Evolutionary conservation across 306 rosid genomes (phyloP).

Genomic region (Prunus davidiana): DNA sequence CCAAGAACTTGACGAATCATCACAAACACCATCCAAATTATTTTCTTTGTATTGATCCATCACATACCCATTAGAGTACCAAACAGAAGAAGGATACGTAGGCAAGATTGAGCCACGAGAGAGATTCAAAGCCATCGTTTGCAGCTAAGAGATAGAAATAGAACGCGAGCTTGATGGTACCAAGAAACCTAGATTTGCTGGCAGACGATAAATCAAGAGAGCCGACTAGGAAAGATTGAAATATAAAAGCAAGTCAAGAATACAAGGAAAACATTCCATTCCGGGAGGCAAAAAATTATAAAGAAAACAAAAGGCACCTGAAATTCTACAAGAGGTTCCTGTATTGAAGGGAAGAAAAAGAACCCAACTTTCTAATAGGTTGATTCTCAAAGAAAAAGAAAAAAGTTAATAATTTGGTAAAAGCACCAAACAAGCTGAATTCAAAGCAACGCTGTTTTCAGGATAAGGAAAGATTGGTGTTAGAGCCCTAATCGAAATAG

Average conservation of each 20-base stretch:
- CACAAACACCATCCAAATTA: slow-evolving; percentile 9
- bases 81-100: slow-evolving; percentile 10
- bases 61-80: slow-evolving; percentile 23
- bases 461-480: not conserved
- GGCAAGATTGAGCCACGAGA: slow-evolving; percentile 18
- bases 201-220: too few species aligned
- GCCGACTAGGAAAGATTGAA: not conserved
- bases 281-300: not conserved
- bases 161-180: slow-evolving; percentile 14
- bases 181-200: slow-evolving; percentile 4
- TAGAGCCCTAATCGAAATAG: slow-evolving; percentile 2
- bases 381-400: not conserved
- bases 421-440: not conserved
- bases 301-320: not conserved
- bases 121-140: slow-evolving; percentile 36
- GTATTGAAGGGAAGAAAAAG: not conserved
- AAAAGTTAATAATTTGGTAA: not conserved
- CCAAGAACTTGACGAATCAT: slow-evolving; percentile 20
- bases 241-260: not conserved
- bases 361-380: not conserved
- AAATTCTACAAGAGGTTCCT: slow-evolving; percentile 5
- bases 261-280: not conserved
- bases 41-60: slow-evolving; percentile 20
- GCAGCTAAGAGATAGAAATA: not conserved
- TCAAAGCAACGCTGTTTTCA: not conserved